Evolutionary conservation across 106 monocot species (phyloP).

Genomic region (Dendrobium nobile): DNA sequence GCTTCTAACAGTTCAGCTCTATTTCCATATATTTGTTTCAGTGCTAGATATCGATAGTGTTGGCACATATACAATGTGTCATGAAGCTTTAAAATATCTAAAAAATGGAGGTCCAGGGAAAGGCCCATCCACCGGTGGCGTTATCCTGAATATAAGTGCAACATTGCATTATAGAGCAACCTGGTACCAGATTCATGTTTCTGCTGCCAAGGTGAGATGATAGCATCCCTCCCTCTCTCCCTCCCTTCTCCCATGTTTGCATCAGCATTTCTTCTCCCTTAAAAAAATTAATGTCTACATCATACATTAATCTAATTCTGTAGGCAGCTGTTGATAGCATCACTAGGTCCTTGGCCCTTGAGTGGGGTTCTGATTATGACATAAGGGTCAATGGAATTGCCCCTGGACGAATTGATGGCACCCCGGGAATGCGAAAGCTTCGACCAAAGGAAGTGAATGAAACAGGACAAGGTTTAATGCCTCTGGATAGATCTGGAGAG

Average conservation of each 20-base stretch:
- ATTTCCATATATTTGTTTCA: constrained; percentile 8
- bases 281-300: too few species aligned
- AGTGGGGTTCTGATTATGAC: too few species aligned
- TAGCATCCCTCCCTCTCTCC: not conserved
- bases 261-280: not conserved
- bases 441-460: too few species aligned
- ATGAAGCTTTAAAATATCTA: constrained; percentile 79
- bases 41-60: constrained; percentile 87
- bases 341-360: too few species aligned
- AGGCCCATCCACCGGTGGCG: constrained; percentile 48
- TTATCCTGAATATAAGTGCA: constrained; percentile 88
- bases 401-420: too few species aligned
- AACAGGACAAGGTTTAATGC: constrained; percentile 71
- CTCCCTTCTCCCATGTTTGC: too few species aligned
- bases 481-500: constrained; percentile 54
- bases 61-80: constrained; percentile 87
- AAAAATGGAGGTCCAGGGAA: constrained; percentile 55
- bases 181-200: constrained; percentile 94
- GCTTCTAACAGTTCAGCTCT: too few species aligned
- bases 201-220: constrained; percentile 78
- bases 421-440: too few species aligned
- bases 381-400: too few species aligned
- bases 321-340: too few species aligned
- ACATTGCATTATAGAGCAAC: constrained; percentile 85
- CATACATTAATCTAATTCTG: too few species aligned